Evolutionary conservation across 192 early-diverging fungal species (phyloP).

Genomic region (Pilobolus umbonatus): DNA sequence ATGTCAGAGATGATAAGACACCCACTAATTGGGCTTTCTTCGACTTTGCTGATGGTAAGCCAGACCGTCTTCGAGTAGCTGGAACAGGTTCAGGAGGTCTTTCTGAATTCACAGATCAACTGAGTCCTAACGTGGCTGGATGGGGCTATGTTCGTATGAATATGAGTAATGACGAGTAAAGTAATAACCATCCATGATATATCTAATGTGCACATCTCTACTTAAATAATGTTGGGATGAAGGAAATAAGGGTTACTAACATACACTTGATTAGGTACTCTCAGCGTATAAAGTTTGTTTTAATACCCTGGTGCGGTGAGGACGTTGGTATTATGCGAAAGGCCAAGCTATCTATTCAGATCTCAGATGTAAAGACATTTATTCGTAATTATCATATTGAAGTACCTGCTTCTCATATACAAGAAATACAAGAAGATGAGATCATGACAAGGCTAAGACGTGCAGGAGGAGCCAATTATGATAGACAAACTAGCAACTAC

Average conservation of each 20-base stretch:
- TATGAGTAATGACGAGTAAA: conserved; percentile 49
- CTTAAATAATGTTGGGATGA: conserved; percentile 27
- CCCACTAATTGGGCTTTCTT: conserved; percentile 50
- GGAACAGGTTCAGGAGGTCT: conserved; percentile 52
- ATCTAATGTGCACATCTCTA: background rate
- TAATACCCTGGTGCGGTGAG: conserved; percentile 65
- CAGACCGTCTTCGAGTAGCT: conserved; percentile 34
- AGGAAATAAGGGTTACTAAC: background rate
- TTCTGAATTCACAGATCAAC: conserved; percentile 50
- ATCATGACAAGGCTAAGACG: conserved; percentile 61
- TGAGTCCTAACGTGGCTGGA: conserved; percentile 63
- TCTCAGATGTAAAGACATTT: conserved; percentile 71
- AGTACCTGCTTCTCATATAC: conserved; percentile 50
- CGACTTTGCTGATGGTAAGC: conserved; percentile 35
- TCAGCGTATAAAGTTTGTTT: conserved; percentile 58
- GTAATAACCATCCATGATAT: too few species aligned
- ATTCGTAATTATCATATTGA: conserved; percentile 69
- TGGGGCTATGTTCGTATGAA: conserved; percentile 72
- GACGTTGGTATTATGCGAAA: conserved; percentile 70
- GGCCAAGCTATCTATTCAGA: conserved; percentile 75
- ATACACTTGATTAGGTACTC: conserved; percentile 39
- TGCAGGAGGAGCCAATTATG: conserved; percentile 54
- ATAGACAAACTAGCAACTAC: conserved; percentile 45
- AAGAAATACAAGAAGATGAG: conserved; percentile 60
- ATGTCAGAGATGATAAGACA: conserved; percentile 52